Base-by-base conservation (phyloP, 306 rosid species). In the Gillenia trifoliata region DNA sequence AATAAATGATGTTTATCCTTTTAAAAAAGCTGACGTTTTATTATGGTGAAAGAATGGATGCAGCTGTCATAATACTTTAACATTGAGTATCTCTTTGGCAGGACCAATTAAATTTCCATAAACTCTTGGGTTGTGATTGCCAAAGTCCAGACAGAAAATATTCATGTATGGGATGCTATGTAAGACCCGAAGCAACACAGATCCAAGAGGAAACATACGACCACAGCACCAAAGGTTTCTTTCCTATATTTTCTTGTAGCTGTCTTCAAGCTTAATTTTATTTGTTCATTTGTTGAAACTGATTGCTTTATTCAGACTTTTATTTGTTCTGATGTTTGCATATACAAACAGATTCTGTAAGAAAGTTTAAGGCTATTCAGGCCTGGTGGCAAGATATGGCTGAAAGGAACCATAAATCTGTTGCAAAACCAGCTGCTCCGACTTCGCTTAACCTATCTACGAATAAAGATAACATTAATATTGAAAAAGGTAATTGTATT, bases 331-430 rank as follows among this genome's bases (percentile, higher is more conserved):
- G 25, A 25, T 10, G 22, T 64, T 34, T 57, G 56, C 83, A 25
- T 70, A 41, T 47, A 22, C 76, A 82, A 70, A 81, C 81, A 91
- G 98, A 88, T 83, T 89, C 89, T 6, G 80, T 85, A 40, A 84
- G 78, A 84, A 93, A 88, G 68, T 93, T 93, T 76, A 93, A 83
- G 86, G 91, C 89, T 66, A 82, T 91, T 83, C 97, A 89, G 77
- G 80, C 97, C 84, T 93, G 97, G 98, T 93, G 98, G 98, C 85
- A 77, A 83, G 88, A 83, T 75, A 93, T 91, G 98, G 86, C 92
- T 30, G 93, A 88, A 69, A 83, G 74, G 81, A 91, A 88, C 82
- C 30, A 47, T 67, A 80, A 75, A 67, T 67, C 56, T 34, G 66
- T 75, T 76, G 59, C 64, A 66, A 81, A 86, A 75, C 83, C 82